phyloP scores from a whole-genome alignment of 805 yeast genomes.

The Spathaspora sp. region DNA sequence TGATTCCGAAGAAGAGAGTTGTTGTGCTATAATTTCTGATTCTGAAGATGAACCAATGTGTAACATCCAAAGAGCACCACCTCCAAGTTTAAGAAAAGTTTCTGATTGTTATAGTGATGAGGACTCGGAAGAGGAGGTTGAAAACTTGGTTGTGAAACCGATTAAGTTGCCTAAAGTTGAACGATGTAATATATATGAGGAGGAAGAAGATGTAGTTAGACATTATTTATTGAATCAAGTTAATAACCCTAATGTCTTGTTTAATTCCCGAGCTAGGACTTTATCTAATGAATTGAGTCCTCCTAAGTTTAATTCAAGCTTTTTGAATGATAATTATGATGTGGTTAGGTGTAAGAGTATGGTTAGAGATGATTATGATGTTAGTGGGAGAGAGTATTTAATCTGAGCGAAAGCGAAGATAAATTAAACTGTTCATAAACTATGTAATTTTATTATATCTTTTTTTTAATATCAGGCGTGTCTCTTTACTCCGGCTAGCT shows the following conservation, averaged over 20 bases:
- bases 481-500: too few relatives aligned
- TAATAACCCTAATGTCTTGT: slow-evolving; percentile 13
- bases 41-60: slow-evolving; percentile 6
- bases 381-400: neutral
- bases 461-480: too few relatives aligned
- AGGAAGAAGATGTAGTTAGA: neutral
- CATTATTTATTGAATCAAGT: slow-evolving; percentile 7
- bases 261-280: slow-evolving; percentile 9
- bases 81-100: slow-evolving; percentile 4
- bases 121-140: neutral
- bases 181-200: neutral
- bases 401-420: too few relatives aligned
- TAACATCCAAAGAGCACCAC: neutral
- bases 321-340: slow-evolving; percentile 1
- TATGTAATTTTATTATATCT: neutral
- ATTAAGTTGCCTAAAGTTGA: neutral
- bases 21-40: slow-evolving; percentile 11
- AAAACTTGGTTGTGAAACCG: slow-evolving; percentile 2
- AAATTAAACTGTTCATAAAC: too few relatives aligned
- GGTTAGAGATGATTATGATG: slow-evolving; percentile 1
- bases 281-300: slow-evolving; percentile 9
- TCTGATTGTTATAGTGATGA: slow-evolving; percentile 13
- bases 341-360: neutral
- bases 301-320: neutral
- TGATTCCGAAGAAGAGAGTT: slow-evolving; percentile 3